Conservation (phyloP, 2,329 filamentous ascomycete species). For the Beauveria australis region DNA sequence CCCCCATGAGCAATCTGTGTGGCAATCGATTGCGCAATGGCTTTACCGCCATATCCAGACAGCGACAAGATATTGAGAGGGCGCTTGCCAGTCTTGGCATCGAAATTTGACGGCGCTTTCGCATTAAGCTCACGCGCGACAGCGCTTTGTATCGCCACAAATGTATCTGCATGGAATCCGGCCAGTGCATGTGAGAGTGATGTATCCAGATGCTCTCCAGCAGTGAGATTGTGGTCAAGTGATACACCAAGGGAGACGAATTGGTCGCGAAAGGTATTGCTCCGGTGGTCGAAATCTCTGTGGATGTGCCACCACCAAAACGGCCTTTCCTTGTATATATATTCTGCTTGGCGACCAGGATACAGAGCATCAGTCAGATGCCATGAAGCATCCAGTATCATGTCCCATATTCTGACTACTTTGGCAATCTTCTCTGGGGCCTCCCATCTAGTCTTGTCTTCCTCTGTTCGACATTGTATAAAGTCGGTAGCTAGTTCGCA, state of each 20-base stretch:
- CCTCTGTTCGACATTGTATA: conserved; percentile 5
- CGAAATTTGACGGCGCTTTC: conserved; percentile 21
- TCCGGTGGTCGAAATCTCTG: conserved; percentile 24
- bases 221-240: conserved; percentile 21
- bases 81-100: conserved; percentile 26
- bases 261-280: conserved; percentile 22
- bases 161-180: conserved; percentile 26
- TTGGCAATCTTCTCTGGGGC: conserved; percentile 14
- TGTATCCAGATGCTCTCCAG: conserved; percentile 24
- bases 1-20: conserved; percentile 51
- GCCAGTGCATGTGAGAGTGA: conserved; percentile 27
- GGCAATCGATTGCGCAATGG: conserved; percentile 43
- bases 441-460: conserved; percentile 10
- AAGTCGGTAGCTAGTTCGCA: conserved; percentile 15
- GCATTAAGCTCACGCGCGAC: conserved; percentile 23
- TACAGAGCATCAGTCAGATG: conserved; percentile 27
- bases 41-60: conserved; percentile 30
- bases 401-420: conserved; percentile 22
- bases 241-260: conserved; percentile 19
- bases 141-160: conserved; percentile 22
- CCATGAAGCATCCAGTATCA: conserved; percentile 30
- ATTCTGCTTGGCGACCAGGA: conserved; percentile 25
- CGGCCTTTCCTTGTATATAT: conserved; percentile 26
- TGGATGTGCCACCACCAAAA: conserved; percentile 34
- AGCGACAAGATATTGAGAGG: conserved; percentile 30